phyloP scores from a whole-genome alignment of 192 early-diverging fungal species.

The Jimgerdemannia lactiflua region DNA sequence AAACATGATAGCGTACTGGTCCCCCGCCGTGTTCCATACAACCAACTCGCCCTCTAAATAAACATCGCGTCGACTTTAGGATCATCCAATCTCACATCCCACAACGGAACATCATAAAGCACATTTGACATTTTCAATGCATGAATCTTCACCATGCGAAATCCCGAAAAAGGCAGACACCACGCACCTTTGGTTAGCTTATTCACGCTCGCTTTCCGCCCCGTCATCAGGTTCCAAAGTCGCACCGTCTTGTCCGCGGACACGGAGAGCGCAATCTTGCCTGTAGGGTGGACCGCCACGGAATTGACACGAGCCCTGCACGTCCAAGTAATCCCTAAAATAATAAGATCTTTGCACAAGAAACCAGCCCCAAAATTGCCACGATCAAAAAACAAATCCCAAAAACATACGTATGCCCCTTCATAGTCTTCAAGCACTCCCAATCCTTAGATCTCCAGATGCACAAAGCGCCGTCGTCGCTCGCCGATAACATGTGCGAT shows the following conservation, averaged over 20 bases:
- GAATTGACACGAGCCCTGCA: constrained; percentile 69
- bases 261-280: constrained; percentile 90
- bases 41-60: constrained; percentile 47
- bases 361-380: constrained; percentile 1
- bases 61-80: too few species aligned
- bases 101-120: too few species aligned
- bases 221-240: constrained; percentile 78
- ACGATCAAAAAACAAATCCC: too few species aligned
- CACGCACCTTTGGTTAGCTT: constrained; percentile 41
- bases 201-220: constrained; percentile 59
- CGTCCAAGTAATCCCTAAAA: background rate
- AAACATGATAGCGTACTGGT: constrained; percentile 58
- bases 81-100: too few species aligned
- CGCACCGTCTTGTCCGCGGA: constrained; percentile 64
- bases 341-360: background rate
- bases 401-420: constrained; percentile 63
- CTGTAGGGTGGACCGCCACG: constrained; percentile 92
- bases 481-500: constrained; percentile 83
- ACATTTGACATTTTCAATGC: background rate
- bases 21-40: constrained; percentile 51
- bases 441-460: constrained; percentile 96
- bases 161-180: background rate
- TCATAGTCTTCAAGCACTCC: constrained; percentile 89
- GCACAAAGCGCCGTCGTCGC: constrained; percentile 86
- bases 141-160: background rate